These are phyloP conservation scores for Colletotrichum euphorbiae DNA, from an alignment of 2,329 filamentous ascomycete genomes.

Conservation along the genomic window DNA sequence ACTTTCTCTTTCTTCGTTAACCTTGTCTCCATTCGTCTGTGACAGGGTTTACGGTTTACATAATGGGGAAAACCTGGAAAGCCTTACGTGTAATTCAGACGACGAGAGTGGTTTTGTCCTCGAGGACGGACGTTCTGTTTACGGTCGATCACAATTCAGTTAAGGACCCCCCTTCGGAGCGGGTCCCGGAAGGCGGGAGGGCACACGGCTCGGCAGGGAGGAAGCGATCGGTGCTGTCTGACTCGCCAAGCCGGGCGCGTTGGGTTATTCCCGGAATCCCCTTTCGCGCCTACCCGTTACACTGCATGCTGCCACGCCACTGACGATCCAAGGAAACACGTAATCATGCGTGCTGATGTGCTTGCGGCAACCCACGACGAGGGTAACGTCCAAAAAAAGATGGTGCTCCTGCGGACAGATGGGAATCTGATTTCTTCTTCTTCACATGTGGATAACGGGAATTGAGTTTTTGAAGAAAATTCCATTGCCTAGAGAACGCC, in stretches of 20 bases:
- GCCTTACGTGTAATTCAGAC: slow-evolving; percentile 3
- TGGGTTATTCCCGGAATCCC: neutral
- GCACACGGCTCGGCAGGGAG: slow-evolving; percentile 1
- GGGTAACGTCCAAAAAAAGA: neutral
- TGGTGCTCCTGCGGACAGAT: neutral
- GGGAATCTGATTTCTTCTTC: neutral
- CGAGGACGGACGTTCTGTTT: neutral
- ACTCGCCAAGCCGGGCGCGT: slow-evolving; percentile 8
- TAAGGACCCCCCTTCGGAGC: neutral
- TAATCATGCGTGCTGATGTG: neutral
- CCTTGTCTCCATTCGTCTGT: neutral
- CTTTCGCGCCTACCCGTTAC: slow-evolving; percentile 9
- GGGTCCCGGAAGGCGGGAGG: slow-evolving; percentile 19
- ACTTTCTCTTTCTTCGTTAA: slow-evolving; percentile 9
- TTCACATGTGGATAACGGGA: neutral
- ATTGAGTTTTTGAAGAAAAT: slow-evolving; percentile 21
- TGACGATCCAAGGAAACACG: slow-evolving; percentile 2
- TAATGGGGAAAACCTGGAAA: neutral
- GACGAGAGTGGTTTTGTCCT: slow-evolving; percentile 2
- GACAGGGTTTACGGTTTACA: neutral
- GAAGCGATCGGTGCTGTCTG: neutral
- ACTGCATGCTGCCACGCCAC: neutral
- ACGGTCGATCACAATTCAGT: neutral
- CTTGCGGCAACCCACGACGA: slow-evolving; percentile 2
- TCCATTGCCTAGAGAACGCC: slow-evolving; percentile 37